A percentile compares a stretch with the other conserved stretches of the same genome.
phyloP scores from a whole-genome alignment of 371 early-diverging fungal genomes.

The Mortierella sp. region DNA sequence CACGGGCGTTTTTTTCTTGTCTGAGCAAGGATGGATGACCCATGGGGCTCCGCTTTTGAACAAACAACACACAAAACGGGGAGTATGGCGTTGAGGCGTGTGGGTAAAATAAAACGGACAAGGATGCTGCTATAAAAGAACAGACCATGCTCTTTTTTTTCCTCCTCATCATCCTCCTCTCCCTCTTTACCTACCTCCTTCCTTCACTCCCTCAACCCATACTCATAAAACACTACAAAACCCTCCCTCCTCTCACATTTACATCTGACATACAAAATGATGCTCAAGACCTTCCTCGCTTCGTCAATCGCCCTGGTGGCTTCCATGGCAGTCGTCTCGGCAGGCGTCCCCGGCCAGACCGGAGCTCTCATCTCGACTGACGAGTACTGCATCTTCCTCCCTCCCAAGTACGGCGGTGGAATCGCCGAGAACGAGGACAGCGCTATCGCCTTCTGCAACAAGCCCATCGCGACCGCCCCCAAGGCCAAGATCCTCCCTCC shows the following conservation, averaged over 20 bases:
- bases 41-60: no score
- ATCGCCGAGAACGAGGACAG: slow-evolving; percentile 63
- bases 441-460: slow-evolving; percentile 65
- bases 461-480: slow-evolving; percentile 36
- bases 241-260: not conserved
- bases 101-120: no score
- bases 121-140: no score
- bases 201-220: not conserved
- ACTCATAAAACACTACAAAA: no score
- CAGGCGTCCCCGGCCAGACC: slow-evolving; percentile 14
- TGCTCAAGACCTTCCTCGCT: slow-evolving; percentile 1
- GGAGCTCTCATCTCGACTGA: slow-evolving; percentile 60
- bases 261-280: not conserved
- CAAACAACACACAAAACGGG: no score
- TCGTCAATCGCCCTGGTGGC: not conserved
- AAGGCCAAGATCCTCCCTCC: slow-evolving; percentile 44
- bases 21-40: no score
- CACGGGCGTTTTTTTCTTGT: no score
- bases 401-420: slow-evolving; percentile 54
- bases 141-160: no score
- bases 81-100: no score
- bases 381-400: slow-evolving; percentile 67
- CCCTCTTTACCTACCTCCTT: not conserved
- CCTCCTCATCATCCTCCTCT: no score
- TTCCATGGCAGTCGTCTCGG: not conserved